phyloP scores from a whole-genome alignment of 352 stramenopile genomes.

The Globisporangium alternatum region DNA sequence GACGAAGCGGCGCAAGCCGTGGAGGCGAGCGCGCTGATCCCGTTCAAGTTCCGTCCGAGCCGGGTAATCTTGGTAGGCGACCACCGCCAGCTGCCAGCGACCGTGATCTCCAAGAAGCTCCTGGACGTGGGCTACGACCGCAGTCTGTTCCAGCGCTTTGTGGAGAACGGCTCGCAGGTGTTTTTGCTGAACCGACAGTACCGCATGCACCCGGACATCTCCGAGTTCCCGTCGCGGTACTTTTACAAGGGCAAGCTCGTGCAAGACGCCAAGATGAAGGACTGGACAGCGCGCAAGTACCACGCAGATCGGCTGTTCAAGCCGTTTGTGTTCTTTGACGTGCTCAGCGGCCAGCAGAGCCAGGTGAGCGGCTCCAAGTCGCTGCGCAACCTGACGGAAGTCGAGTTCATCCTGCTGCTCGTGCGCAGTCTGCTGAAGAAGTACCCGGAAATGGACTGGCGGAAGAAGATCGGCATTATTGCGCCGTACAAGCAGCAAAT shows the following conservation, averaged over 20 bases:
- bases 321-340: constrained; percentile 69
- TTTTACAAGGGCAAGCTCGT: constrained; percentile 95
- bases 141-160: constrained; percentile 97
- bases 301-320: constrained; percentile 42
- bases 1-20: constrained; percentile 97
- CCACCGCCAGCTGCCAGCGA: constrained; percentile 97
- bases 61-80: constrained; percentile 90
- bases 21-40: constrained; percentile 96
- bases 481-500: constrained; percentile 98
- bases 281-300: constrained; percentile 74
- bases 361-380: constrained; percentile 73
- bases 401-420: constrained; percentile 82
- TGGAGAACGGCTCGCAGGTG: constrained; percentile 71
- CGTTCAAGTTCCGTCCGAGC: constrained; percentile 90
- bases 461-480: constrained; percentile 96
- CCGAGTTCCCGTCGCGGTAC: constrained; percentile 90
- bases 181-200: constrained; percentile 96
- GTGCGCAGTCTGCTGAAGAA: constrained; percentile 90
- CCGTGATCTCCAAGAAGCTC: constrained; percentile 92
- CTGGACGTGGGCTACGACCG: constrained; percentile 85
- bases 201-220: constrained; percentile 96
- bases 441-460: constrained; percentile 59
- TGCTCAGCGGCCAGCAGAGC: constrained; percentile 55
- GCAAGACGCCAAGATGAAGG: constrained; percentile 68
- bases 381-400: constrained; percentile 72